Percentiles rank a stretch among this genome's conserved stretches.
Conservation (phyloP, 495 filamentous ascomycete genomes). For the Penicillium samsonianum region DNA sequence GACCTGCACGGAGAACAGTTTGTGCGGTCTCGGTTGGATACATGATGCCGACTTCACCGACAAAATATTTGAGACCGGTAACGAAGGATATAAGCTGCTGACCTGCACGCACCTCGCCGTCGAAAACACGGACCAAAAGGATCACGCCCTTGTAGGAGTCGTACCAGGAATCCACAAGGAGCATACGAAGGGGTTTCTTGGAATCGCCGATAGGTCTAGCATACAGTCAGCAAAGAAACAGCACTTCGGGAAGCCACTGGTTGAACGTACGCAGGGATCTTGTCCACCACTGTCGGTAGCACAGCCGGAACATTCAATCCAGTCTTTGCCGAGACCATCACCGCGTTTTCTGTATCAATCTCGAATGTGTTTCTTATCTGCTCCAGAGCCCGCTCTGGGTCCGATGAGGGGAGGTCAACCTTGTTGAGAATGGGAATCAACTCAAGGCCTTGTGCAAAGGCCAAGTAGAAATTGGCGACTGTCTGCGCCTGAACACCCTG, state of each 20-base stretch:
- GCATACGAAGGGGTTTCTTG: conserved; percentile 70
- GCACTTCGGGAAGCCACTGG: neutral
- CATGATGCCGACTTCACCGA: conserved; percentile 97
- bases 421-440: conserved; percentile 96
- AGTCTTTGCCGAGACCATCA: conserved; percentile 91
- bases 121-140: conserved; percentile 86
- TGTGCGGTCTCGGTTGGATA: conserved; percentile 87
- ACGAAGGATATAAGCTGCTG: conserved; percentile 83
- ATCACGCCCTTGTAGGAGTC: conserved; percentile 93
- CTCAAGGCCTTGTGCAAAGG: conserved; percentile 84
- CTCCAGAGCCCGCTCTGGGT: conserved; percentile 77
- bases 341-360: conserved; percentile 75
- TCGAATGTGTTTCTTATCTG: conserved; percentile 87
- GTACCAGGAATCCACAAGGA: conserved; percentile 98
- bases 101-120: conserved; percentile 79
- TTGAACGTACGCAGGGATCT: conserved; percentile 66
- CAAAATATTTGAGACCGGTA: conserved; percentile 81
- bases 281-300: conserved; percentile 80
- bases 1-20: conserved; percentile 76
- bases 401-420: conserved; percentile 86
- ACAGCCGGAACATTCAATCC: conserved; percentile 80
- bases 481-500: conserved; percentile 94
- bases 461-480: conserved; percentile 96
- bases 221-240: conserved; percentile 21
- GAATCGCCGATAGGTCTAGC: conserved; percentile 68